A percentile compares a stretch with the other conserved stretches of the same genome.
These are phyloP conservation scores for Aspergillus calidoustus DNA, from an alignment of 2,329 filamentous ascomycete genomes.

Conservation along the genomic window DNA sequence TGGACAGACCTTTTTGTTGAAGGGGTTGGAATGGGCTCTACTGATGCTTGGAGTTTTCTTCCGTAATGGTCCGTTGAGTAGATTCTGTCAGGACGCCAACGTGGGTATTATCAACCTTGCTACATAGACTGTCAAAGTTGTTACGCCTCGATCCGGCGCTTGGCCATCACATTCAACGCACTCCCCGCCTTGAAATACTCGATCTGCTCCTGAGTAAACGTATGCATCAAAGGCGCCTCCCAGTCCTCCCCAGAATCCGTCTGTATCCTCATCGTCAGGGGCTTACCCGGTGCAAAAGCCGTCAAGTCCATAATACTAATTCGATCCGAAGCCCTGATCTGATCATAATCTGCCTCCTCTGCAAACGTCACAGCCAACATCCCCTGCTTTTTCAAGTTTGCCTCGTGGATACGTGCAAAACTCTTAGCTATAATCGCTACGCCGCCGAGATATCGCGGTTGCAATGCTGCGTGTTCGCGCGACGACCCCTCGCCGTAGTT, in stretches of 20 bases:
- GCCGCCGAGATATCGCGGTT: conserved; percentile 95
- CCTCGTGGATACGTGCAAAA: conserved; percentile 99
- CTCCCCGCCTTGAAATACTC: neutral
- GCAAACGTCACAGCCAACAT: conserved; percentile 99
- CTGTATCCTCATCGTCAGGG: too few species aligned
- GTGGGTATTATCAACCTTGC: too few species aligned
- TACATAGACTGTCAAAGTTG: too few species aligned
- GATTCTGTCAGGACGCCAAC: too few species aligned
- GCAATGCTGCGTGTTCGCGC: conserved; percentile 96
- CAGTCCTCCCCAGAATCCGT: too few species aligned
- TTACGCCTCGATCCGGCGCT: neutral
- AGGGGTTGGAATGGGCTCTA: conserved; percentile 17
- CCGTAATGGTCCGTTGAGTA: neutral
- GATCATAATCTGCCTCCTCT: conserved; percentile 96
- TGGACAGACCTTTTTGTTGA: conserved; percentile 21
- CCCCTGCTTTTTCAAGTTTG: conserved; percentile 99
- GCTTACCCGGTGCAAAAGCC: too few species aligned
- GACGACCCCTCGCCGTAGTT: conserved; percentile 99
- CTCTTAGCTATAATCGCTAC: conserved; percentile 93
- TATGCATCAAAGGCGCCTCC: too few species aligned
- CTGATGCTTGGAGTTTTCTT: conserved; percentile 18
- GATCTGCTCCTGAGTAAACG: neutral
- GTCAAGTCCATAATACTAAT: too few species aligned
- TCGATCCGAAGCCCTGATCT: conserved; percentile 58
- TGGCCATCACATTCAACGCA: conserved; percentile 1